A percentile compares a stretch with the other conserved stretches of the same genome.
Conservation (phyloP, 495 filamentous ascomycete species). For the Penicillium dipodomyicola region DNA sequence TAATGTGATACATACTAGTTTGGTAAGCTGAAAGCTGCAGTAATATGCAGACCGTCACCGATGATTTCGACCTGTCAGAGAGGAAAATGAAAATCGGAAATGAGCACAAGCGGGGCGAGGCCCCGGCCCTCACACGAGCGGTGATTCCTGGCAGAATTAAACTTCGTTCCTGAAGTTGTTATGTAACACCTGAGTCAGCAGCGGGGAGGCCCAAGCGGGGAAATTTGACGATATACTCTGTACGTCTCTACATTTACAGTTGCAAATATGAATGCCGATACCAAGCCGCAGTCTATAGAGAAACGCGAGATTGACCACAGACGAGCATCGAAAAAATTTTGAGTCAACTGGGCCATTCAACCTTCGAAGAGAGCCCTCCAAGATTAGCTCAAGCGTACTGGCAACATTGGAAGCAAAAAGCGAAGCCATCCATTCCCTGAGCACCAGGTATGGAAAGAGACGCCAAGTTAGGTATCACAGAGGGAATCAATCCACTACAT, state of each 20-base stretch:
- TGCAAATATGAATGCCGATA: no score
- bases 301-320: no score
- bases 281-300: no score
- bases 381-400: not conserved
- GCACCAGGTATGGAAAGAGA: not conserved
- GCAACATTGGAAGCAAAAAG: not conserved
- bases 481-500: not conserved
- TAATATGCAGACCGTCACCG: slow-evolving; percentile 14
- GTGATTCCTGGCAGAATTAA: slow-evolving; percentile 20
- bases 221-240: not conserved
- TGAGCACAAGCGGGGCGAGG: slow-evolving; percentile 1
- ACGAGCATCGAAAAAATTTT: no score
- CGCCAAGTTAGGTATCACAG: not conserved
- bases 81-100: not conserved
- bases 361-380: no score
- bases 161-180: slow-evolving; percentile 15
- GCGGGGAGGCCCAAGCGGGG: not conserved
- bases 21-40: not conserved
- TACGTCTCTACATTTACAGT: no score
- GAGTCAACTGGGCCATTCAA: no score
- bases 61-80: slow-evolving; percentile 14
- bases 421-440: not conserved
- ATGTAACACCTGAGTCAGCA: not conserved
- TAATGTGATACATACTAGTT: slow-evolving; percentile 12
- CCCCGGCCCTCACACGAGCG: slow-evolving; percentile 18